Evolutionary conservation across 306 rosid genomes (phyloP).

Genomic region (Crotalaria pallida): DNA sequence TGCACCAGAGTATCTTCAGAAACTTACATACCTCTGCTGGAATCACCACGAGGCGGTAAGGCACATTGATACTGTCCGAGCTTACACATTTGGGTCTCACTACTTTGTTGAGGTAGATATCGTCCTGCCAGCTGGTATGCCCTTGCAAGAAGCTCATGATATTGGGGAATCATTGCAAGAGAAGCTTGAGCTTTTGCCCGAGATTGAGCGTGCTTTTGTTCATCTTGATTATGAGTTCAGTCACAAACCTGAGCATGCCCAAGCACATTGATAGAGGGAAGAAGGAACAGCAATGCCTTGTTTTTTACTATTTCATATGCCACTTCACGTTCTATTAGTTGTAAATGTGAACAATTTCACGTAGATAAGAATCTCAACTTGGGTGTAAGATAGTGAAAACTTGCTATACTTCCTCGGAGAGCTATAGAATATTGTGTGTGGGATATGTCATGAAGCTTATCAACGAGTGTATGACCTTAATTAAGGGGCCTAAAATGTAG

Average conservation of each 20-base stretch:
- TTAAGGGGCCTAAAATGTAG: too few species aligned
- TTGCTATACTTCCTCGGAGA: background rate
- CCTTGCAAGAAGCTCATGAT: conserved; percentile 88
- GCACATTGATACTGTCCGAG: conserved; percentile 87
- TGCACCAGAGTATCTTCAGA: conserved; percentile 86
- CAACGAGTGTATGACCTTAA: too few species aligned
- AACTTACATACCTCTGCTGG: conserved; percentile 95
- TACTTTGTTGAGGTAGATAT: conserved; percentile 96
- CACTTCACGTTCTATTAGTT: background rate
- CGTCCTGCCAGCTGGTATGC: conserved; percentile 81
- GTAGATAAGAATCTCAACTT: conserved; percentile 8
- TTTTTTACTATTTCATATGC: background rate
- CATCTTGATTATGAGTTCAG: conserved; percentile 92
- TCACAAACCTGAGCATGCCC: conserved; percentile 96
- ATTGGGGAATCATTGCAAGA: conserved; percentile 87
- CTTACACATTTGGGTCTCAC: conserved; percentile 95
- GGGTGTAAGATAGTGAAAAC: background rate
- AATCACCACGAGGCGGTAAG: conserved; percentile 82
- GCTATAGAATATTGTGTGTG: conserved; percentile 1
- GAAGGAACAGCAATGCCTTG: background rate
- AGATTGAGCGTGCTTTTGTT: conserved; percentile 92
- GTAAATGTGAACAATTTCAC: conserved; percentile 13
- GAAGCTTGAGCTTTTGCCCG: conserved; percentile 83
- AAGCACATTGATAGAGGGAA: conserved; percentile 40
- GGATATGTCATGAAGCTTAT: conserved; percentile 1